Conservation (phyloP, 306 rosid genomes). For the Ziziphus jujuba region DNA sequence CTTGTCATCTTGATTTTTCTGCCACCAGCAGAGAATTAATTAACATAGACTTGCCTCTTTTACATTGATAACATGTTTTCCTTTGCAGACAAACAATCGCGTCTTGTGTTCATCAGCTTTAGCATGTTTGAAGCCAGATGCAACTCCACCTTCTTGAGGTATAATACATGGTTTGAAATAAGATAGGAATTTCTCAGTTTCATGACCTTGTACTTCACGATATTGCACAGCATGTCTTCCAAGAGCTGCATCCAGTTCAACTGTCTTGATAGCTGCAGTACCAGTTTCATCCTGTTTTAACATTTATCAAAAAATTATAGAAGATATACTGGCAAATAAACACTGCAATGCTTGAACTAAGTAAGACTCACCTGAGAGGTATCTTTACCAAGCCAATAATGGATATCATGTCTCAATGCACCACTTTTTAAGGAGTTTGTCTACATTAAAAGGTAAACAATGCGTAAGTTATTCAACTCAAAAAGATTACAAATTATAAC, state of each 20-base stretch:
- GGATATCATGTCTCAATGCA: conserved; percentile 82
- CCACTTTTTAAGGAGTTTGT: conserved; percentile 85
- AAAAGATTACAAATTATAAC: not conserved
- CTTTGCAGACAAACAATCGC: conserved; percentile 80
- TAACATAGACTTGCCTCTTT: conserved; percentile 75
- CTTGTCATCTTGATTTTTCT: conserved; percentile 24
- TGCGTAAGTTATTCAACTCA: not conserved
- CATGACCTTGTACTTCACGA: conserved; percentile 96
- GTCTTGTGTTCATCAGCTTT: conserved; percentile 81
- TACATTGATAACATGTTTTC: conserved; percentile 93
- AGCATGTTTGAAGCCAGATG: conserved; percentile 90
- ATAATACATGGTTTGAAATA: conserved; percentile 94
- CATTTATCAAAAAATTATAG: conserved; percentile 22
- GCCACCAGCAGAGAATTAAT: conserved; percentile 28
- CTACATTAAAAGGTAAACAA: conserved; percentile 40
- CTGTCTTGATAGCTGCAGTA: conserved; percentile 88
- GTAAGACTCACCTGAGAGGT: conserved; percentile 65
- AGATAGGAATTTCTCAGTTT: conserved; percentile 86
- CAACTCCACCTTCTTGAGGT: conserved; percentile 93
- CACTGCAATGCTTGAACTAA: conserved; percentile 18
- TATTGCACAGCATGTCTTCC: conserved; percentile 99
- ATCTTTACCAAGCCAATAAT: conserved; percentile 97
- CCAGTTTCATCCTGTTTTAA: conserved; percentile 93
- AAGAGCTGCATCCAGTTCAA: conserved; percentile 94
- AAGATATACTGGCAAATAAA: conserved; percentile 12